These are phyloP conservation scores for Sugiyamaella paludigena DNA, from an alignment of 1,139 yeast species.

Conservation along the genomic window DNA sequence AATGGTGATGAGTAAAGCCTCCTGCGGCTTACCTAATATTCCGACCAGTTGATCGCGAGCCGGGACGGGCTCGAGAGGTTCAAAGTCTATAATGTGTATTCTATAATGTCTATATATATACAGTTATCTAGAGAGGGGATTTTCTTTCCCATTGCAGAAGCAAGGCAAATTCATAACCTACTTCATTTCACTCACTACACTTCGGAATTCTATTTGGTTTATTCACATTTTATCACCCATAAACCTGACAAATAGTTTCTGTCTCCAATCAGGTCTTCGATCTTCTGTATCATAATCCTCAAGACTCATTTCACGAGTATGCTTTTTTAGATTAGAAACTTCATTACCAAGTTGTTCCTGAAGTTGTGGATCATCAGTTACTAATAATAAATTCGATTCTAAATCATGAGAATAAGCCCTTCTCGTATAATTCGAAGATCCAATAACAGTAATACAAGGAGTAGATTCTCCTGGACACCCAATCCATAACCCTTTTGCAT, in stretches of 20 bases:
- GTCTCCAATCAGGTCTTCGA: conserved; percentile 63
- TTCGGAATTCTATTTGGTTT: no score
- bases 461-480: conserved; percentile 48
- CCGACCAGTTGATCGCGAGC: no score
- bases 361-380: conserved; percentile 65
- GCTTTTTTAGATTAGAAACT: conserved; percentile 55
- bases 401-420: conserved; percentile 85
- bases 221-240: conserved; percentile 57
- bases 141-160: no score
- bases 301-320: conserved; percentile 52
- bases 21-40: no score
- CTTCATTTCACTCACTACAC: no score
- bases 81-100: no score
- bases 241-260: conserved; percentile 43
- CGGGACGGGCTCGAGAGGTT: no score
- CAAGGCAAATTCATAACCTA: no score
- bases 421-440: conserved; percentile 90
- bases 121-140: no score
- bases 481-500: conserved; percentile 97
- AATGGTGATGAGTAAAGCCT: neutral
- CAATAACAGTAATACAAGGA: conserved; percentile 79
- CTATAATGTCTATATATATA: no score
- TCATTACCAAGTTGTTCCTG: conserved; percentile 60
- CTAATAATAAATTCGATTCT: conserved; percentile 78
- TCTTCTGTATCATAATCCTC: conserved; percentile 62